Conservation (phyloP, 805 yeast genomes). For the Saccharomyces kudriavzevii region DNA sequence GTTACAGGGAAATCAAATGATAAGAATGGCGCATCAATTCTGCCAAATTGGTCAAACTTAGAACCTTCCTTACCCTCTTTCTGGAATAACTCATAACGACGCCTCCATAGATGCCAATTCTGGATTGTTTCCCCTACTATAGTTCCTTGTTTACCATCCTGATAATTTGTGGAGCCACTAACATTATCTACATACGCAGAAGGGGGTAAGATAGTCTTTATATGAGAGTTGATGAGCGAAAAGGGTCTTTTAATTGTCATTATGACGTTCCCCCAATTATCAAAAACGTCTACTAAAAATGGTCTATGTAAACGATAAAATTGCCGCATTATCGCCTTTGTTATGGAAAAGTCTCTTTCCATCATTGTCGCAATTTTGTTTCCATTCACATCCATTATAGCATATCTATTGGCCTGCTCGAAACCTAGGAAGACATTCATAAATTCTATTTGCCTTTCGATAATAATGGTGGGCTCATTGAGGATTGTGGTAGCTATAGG, state of each 20-base stretch:
- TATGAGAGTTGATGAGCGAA: conserved; percentile 80
- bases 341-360: conserved; percentile 69
- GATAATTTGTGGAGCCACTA: conserved; percentile 14
- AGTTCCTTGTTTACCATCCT: conserved; percentile 35
- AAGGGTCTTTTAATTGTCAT: conserved; percentile 74
- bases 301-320: conserved; percentile 82
- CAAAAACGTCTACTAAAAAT: conserved; percentile 63
- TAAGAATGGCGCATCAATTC: conserved; percentile 77
- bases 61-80: conserved; percentile 30
- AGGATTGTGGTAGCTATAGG: conserved; percentile 51
- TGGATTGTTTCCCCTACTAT: conserved; percentile 82
- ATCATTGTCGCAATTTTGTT: conserved; percentile 68
- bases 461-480: conserved; percentile 73
- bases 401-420: conserved; percentile 82
- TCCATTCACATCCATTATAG: conserved; percentile 66
- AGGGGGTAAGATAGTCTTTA: conserved; percentile 58
- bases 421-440: conserved; percentile 83
- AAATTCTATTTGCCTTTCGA: conserved; percentile 82
- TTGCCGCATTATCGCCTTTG: conserved; percentile 71
- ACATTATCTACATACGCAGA: conserved; percentile 21
- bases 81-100: conserved; percentile 74
- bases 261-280: conserved; percentile 50
- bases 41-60: conserved; percentile 68
- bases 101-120: conserved; percentile 91
- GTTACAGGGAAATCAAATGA: conserved; percentile 78